phyloP scores from a whole-genome alignment of 768 basidiomycete species.

The Pleurotus cornucopiae region DNA sequence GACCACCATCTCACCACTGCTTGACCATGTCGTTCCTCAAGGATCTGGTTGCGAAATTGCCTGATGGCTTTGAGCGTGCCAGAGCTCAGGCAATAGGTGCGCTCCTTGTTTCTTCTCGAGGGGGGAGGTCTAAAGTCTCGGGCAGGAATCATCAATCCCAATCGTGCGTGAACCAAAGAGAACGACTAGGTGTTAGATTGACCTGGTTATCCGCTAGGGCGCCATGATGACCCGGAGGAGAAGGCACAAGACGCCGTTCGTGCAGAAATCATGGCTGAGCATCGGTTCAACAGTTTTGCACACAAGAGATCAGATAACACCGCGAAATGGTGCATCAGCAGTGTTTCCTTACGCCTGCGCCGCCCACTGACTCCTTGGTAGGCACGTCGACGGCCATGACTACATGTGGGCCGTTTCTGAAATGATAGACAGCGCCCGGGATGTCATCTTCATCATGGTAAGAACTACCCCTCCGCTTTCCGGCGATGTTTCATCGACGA shows the following conservation, averaged over 20 bases:
- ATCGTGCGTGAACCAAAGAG: slow-evolving; percentile 30
- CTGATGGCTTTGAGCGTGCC: slow-evolving; percentile 35
- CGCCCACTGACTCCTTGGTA: slow-evolving; percentile 15
- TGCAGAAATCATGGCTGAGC: slow-evolving; percentile 67
- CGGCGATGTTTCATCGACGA: not conserved
- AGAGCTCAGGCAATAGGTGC: slow-evolving; percentile 35
- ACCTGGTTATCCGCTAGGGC: slow-evolving; percentile 28
- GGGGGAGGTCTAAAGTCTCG: not conserved
- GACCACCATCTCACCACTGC: no score
- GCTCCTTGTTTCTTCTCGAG: not conserved
- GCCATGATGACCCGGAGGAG: slow-evolving; percentile 78
- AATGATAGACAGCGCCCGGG: slow-evolving; percentile 75
- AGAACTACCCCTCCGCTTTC: slow-evolving; percentile 10
- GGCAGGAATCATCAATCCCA: slow-evolving; percentile 40
- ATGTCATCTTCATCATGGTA: slow-evolving; percentile 86
- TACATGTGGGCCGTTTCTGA: slow-evolving; percentile 96
- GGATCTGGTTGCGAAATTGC: slow-evolving; percentile 17
- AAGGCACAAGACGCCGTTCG: slow-evolving; percentile 67
- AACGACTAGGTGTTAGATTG: not conserved
- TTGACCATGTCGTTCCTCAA: slow-evolving; percentile 27
- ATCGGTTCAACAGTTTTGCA: slow-evolving; percentile 88
- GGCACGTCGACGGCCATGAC: slow-evolving; percentile 94
- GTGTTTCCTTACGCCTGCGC: not conserved
- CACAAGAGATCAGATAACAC: slow-evolving; percentile 60
- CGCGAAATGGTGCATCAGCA: slow-evolving; percentile 62